Evolutionary conservation across 768 basidiomycete genomes (phyloP), one percentile per base, ranked within the genome.

Genomic region (Podaxis sp.): DNA sequence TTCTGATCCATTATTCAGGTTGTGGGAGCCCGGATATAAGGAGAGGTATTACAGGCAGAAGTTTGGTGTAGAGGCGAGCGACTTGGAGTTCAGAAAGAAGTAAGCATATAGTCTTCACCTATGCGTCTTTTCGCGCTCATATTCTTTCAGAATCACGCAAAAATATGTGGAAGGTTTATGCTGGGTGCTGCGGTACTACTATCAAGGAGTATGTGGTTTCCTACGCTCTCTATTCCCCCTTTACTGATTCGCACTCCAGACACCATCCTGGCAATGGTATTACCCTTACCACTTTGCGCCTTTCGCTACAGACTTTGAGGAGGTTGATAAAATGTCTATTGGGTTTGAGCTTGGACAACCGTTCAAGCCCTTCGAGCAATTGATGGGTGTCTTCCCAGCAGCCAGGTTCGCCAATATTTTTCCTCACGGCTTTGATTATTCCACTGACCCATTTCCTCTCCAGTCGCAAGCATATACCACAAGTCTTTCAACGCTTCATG

Each of bases 201-300:
- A 98, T 72, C 96, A 98, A 82, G 97, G 97, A 69, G 95, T 97
- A 74, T 64, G 86, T 75, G 24, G 38, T 57, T 19, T 8, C 55
- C 43, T 17, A 47, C 4, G 57, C 22, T 63, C 15, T 47, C 24
- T 22, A 63, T 13, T 33, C 65, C 43, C 25, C 53, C 56, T 37
- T 9, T n/a, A 63, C 70, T 69, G 54, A 65, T 62, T 41, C 17
- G 46, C 17, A 3, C 37, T 40, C 41, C 52, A 90, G 93, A 86
- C 92, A 7, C 91, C 93, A 3, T 97, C 96, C 2, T 98, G 96
- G 96, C 87, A 95, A 70, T 99, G 97, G 97, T 99, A 90, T 77
- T 98, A 98, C 73, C 97, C 97, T 1, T 96, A 91, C 70, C 97
- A 99, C 75, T 99, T 97, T 73, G 94, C 97, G 12, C 97, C 97